Conservation (phyloP, 2,329 filamentous ascomycete species). For the Exophiala oligosperma region DNA sequence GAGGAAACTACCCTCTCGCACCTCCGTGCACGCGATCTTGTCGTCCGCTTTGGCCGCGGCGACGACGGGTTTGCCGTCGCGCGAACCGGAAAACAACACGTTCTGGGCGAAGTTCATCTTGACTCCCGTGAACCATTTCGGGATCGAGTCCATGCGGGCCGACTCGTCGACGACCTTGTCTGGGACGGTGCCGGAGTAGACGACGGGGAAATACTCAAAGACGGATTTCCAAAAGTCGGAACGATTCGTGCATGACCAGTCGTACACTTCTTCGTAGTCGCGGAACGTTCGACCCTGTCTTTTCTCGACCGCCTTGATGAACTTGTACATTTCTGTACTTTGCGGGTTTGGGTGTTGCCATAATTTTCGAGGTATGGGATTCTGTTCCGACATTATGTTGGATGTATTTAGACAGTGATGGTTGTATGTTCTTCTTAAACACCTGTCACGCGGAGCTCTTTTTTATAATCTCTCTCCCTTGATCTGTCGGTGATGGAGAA, state of each 20-base stretch:
- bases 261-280: slow-evolving; percentile 69
- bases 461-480: too few relatives aligned
- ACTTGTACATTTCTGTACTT: slow-evolving; percentile 64
- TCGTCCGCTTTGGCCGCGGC: slow-evolving; percentile 65
- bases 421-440: too few relatives aligned
- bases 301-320: slow-evolving; percentile 42
- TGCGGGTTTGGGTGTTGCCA: slow-evolving; percentile 67
- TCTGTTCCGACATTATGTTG: slow-evolving; percentile 11
- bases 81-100: slow-evolving; percentile 57
- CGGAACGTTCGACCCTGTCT: slow-evolving; percentile 33
- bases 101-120: slow-evolving; percentile 79
- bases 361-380: slow-evolving; percentile 35
- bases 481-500: too few relatives aligned
- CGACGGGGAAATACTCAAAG: slow-evolving; percentile 60
- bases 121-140: slow-evolving; percentile 75
- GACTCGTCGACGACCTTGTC: slow-evolving; percentile 66
- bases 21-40: slow-evolving; percentile 70
- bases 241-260: slow-evolving; percentile 65
- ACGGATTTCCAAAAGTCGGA: slow-evolving; percentile 65
- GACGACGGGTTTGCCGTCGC: slow-evolving; percentile 43
- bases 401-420: too few relatives aligned
- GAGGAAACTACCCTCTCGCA: slow-evolving; percentile 41
- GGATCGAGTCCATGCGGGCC: slow-evolving; percentile 67
- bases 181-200: slow-evolving; percentile 58
- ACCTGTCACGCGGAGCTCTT: too few relatives aligned